These are phyloP conservation scores for Aspergillus kassunensis DNA, from an alignment of 495 filamentous ascomycete species.

Conservation along the genomic window DNA sequence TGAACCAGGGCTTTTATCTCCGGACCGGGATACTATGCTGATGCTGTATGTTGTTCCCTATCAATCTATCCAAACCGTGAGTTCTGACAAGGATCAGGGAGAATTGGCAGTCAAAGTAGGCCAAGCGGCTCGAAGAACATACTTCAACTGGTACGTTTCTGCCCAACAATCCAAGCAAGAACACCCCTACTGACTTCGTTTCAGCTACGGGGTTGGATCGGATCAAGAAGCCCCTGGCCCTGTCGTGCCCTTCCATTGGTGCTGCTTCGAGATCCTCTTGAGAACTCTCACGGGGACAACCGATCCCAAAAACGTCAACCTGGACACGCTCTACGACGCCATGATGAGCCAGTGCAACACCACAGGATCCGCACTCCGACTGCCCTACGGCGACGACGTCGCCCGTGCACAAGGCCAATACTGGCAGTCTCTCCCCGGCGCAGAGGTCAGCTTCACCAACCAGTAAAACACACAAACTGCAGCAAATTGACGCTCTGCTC, in stretches of 20 bases:
- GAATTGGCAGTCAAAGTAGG: constrained; percentile 18
- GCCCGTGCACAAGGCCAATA: constrained; percentile 18
- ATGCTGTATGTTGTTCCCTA: constrained; percentile 9
- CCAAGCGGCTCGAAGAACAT: constrained; percentile 2
- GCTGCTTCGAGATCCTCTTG: constrained; percentile 21
- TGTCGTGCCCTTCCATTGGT: constrained; percentile 22
- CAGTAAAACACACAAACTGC: neutral
- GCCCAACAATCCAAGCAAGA: no score
- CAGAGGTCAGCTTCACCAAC: constrained; percentile 11
- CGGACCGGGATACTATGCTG: constrained; percentile 21
- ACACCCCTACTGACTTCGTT: neutral
- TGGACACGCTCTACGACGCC: constrained; percentile 15
- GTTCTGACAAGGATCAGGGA: constrained; percentile 11
- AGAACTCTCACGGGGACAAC: constrained; percentile 14
- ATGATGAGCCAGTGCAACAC: constrained; percentile 16
- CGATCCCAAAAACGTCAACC: constrained; percentile 14
- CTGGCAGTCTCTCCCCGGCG: constrained; percentile 22
- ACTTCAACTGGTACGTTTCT: constrained; percentile 20
- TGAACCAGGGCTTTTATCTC: constrained; percentile 16
- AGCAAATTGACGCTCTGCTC: no score
- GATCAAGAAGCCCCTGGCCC: constrained; percentile 19
- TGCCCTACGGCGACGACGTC: constrained; percentile 18
- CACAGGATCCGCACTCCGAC: constrained; percentile 9
- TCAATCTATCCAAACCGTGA: neutral
- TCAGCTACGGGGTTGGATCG: constrained; percentile 17